Evolutionary conservation across 1,284 basidiomycete species (phyloP).

Genomic region (Psilocybe mexicana): DNA sequence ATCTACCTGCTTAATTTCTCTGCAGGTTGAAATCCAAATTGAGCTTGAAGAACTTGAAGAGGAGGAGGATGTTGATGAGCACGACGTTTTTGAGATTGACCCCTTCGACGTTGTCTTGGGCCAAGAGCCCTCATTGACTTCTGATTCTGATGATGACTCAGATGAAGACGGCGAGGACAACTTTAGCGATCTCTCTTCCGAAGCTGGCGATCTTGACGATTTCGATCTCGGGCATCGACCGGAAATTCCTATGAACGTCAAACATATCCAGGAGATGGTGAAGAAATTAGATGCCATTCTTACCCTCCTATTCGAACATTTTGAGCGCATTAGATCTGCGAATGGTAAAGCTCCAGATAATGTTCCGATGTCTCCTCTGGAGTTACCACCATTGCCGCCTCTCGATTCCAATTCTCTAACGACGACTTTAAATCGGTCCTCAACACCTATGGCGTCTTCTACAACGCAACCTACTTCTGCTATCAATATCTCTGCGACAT

Average conservation of each 20-base stretch:
- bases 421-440: slow-evolving; percentile 17
- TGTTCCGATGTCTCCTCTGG: slow-evolving; percentile 29
- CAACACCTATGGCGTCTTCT: slow-evolving; percentile 10
- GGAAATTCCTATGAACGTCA: slow-evolving; percentile 54
- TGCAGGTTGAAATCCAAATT: slow-evolving; percentile 93
- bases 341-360: slow-evolving; percentile 18
- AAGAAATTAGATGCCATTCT: slow-evolving; percentile 91
- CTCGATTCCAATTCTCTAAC: slow-evolving; percentile 14
- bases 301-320: slow-evolving; percentile 82
- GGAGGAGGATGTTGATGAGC: slow-evolving; percentile 55
- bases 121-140: slow-evolving; percentile 47
- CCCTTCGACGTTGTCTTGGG: slow-evolving; percentile 83
- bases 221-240: slow-evolving; percentile 28
- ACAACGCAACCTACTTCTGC: not conserved
- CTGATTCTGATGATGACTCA: slow-evolving; percentile 45
- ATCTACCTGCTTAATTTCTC: not conserved
- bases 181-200: slow-evolving; percentile 69
- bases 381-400: slow-evolving; percentile 40
- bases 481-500: not conserved
- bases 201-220: slow-evolving; percentile 61
- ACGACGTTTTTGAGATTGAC: slow-evolving; percentile 75
- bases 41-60: slow-evolving; percentile 92
- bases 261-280: slow-evolving; percentile 83
- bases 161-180: slow-evolving; percentile 51
- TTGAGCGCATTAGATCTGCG: slow-evolving; percentile 50